phyloP scores from a whole-genome alignment of 78 protist genomes.

The Dictyostelium firmibasis region DNA sequence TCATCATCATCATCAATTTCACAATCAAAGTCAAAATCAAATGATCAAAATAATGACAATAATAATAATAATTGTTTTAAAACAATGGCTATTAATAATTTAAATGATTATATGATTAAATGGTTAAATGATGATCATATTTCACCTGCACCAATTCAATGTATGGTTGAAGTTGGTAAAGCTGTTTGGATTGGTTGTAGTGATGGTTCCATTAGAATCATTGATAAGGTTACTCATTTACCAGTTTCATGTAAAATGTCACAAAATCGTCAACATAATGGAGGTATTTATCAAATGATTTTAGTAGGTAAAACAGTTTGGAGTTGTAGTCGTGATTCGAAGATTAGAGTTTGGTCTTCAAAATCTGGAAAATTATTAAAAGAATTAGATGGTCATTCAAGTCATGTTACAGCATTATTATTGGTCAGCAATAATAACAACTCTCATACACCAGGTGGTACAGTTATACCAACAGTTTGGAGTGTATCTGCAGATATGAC shows the following conservation, averaged over 20 bases:
- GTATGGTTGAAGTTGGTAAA: constrained; percentile 66
- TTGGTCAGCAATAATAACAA: background rate
- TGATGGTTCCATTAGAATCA: constrained; percentile 54
- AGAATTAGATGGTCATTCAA: constrained; percentile 54
- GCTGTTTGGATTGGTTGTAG: constrained; percentile 68
- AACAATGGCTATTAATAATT: background rate
- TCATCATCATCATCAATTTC: background rate
- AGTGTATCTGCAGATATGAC: constrained; percentile 59
- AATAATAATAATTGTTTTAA: background rate
- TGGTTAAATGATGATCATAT: constrained; percentile 35
- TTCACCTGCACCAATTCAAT: constrained; percentile 68
- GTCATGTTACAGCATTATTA: constrained; percentile 47
- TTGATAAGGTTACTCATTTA: background rate
- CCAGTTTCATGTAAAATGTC: constrained; percentile 14
- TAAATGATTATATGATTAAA: background rate
- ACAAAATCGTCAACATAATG: constrained; percentile 31
- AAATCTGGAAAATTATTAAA: constrained; percentile 54
- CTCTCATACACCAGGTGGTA: too few species aligned
- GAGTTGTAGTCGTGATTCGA: constrained; percentile 46
- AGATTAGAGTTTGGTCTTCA: constrained; percentile 58
- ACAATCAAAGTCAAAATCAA: background rate
- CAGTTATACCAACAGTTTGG: constrained; percentile 2
- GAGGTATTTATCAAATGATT: constrained; percentile 52
- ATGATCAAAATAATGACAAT: background rate
- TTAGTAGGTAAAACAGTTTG: constrained; percentile 61